These are phyloP conservation scores for Debaryomyces tyrocola DNA, from an alignment of 805 yeast species.

Conservation along the genomic window DNA sequence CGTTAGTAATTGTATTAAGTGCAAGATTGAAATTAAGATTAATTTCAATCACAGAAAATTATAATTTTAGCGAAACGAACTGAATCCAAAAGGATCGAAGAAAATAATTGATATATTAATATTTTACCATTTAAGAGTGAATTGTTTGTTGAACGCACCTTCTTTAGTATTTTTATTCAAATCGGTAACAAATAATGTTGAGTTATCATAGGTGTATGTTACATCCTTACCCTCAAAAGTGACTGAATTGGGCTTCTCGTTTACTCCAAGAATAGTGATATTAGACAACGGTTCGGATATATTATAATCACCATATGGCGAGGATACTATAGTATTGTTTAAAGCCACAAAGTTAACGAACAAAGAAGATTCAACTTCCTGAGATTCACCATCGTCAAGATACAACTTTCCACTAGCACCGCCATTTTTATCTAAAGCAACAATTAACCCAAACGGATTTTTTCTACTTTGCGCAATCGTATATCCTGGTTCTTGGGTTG, in stretches of 20 bases:
- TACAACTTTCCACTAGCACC: slow-evolving; percentile 19
- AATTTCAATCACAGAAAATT: too few species aligned
- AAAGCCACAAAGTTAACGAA: slow-evolving; percentile 16
- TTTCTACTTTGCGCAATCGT: slow-evolving; percentile 20
- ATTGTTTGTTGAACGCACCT: background rate
- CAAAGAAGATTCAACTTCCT: slow-evolving; percentile 13
- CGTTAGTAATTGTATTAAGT: too few species aligned
- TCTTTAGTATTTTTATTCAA: slow-evolving; percentile 13
- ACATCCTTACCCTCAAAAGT: slow-evolving; percentile 11
- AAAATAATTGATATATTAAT: too few species aligned
- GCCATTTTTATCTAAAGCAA: slow-evolving; percentile 18
- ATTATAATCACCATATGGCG: slow-evolving; percentile 15
- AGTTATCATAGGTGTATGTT: slow-evolving; percentile 12
- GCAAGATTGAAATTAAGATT: too few species aligned
- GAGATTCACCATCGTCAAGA: slow-evolving; percentile 24
- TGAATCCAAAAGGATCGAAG: too few species aligned
- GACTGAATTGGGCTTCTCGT: slow-evolving; percentile 13
- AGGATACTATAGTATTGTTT: slow-evolving; percentile 7
- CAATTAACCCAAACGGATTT: slow-evolving; percentile 20
- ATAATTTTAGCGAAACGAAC: too few species aligned
- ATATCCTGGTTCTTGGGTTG: slow-evolving; percentile 23
- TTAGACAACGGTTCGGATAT: slow-evolving; percentile 17
- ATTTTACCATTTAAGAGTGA: background rate
- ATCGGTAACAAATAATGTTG: slow-evolving; percentile 15
- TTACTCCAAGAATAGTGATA: slow-evolving; percentile 21